A percentile compares a stretch with the other conserved stretches of the same genome.
Evolutionary conservation across 2,329 filamentous ascomycete genomes (phyloP).

Genomic region (Alternaria incomplexa): DNA sequence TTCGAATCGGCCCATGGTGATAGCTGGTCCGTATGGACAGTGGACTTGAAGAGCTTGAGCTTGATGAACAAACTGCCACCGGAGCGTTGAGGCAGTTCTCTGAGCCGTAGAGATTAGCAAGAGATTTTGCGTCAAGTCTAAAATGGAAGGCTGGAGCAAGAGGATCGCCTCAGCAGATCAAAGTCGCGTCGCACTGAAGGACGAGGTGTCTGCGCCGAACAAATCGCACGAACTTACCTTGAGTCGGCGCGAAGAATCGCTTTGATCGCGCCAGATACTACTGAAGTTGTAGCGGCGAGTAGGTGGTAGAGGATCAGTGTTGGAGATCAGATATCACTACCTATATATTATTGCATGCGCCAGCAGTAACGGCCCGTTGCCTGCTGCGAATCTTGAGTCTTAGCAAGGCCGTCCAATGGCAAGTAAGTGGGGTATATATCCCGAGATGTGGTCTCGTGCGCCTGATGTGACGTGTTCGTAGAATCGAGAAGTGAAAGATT

Average conservation of each 20-base stretch:
- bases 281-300: background rate
- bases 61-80: background rate
- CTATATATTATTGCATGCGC: background rate
- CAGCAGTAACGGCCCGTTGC: background rate
- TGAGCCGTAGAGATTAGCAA: background rate
- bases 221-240: background rate
- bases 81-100: background rate
- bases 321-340: background rate
- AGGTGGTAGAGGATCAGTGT: background rate
- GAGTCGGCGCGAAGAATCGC: background rate
- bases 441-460: background rate
- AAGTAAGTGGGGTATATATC: background rate
- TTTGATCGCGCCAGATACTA: background rate
- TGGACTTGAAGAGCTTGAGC: background rate
- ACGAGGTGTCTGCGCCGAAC: background rate
- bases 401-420: background rate
- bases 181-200: background rate
- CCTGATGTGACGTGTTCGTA: background rate
- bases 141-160: background rate
- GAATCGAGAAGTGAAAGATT: slow-evolving; percentile 4
- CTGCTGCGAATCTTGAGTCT: background rate
- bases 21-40: background rate
- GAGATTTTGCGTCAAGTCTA: background rate
- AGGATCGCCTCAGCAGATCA: background rate
- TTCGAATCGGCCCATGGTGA: slow-evolving; percentile 39